A percentile compares a stretch with the other conserved stretches of the same genome.
Evolutionary conservation across 164 flowering plant species (phyloP).

Genomic region (Berberis vulgaris): DNA sequence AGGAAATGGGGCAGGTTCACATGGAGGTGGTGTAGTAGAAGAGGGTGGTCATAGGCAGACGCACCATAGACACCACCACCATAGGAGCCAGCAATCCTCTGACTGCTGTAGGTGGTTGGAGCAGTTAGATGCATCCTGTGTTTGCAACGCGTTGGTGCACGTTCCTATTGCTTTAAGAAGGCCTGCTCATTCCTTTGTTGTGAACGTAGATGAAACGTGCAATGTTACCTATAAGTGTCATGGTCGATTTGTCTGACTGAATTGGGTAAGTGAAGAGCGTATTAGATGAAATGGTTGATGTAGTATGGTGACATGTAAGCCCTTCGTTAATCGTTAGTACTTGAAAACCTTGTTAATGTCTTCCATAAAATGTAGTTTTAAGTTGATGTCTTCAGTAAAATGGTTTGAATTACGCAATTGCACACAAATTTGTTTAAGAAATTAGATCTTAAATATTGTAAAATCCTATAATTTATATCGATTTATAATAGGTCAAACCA

Average conservation of each 20-base stretch:
- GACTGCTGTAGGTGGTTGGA: constrained; percentile 54
- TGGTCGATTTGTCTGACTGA: background rate
- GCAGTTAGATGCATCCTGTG: constrained; percentile 41
- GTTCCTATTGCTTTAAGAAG: constrained; percentile 42
- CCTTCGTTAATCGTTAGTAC: no score
- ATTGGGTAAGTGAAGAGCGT: no score
- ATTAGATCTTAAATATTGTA: no score
- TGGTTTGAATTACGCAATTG: no score
- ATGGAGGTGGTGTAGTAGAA: background rate
- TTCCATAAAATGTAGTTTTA: no score
- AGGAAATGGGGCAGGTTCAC: background rate
- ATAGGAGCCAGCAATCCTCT: constrained; percentile 4
- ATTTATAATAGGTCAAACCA: no score
- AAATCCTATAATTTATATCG: no score
- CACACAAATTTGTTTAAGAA: no score
- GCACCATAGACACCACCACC: constrained; percentile 12
- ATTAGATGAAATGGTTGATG: no score
- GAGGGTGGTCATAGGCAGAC: background rate
- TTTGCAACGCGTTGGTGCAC: constrained; percentile 37
- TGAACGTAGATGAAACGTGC: constrained; percentile 32
- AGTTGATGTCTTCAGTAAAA: no score
- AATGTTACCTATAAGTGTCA: constrained; percentile 20
- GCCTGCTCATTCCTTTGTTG: constrained; percentile 35
- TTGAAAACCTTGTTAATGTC: no score
- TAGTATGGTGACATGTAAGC: no score